Evolutionary conservation across 2,329 filamentous ascomycete genomes (phyloP), one percentile per base, ranked within the genome.

Genomic region (Shiraia sp.): DNA sequence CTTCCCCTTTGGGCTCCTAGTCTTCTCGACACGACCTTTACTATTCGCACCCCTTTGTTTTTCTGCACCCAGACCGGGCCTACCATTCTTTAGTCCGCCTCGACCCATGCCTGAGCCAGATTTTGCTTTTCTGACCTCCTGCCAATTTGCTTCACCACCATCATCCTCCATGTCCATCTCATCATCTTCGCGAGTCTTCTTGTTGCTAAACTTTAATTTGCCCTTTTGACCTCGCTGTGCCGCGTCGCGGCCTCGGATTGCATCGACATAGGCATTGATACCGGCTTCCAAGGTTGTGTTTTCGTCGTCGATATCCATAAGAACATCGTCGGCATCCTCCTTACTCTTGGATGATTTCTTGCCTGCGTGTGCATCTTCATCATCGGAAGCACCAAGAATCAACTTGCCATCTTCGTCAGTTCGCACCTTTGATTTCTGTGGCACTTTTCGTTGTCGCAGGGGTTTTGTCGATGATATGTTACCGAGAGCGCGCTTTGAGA

Each of bases 401-500:
- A 95, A 79, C 72, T 91, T 93, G 48, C 89, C 89, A 64, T 95
- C 88, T 34, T 85, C 69, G 60, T 93, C 84, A 9, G 69, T 71
- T 40, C 63, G 73, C 29, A 72, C 80, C 42, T 68, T 72, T 36
- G 65, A 69, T 65, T 66, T 66, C 51, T 52, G 58, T 8, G 66
- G 66, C 12, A 75, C 76, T 58, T 79, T 77, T 65, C 80, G 80
- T 54, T 79, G 70, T 65, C 83, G 85, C 40, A 80, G 72, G 3
- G 91, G 92, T 69, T 90, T 92, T 9, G 90, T 96, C 4, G 88
- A 89, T 2, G 91, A 96, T 61, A 99, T 96, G 66, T 90, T 93
- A 39, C 90, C 92, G 29, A 99, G 81, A 7, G 91, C 90, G 65
- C 86, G 86, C 48, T 89, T 87, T 61, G 93, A 92, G 12, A 99